Evolutionary conservation across 2,329 filamentous ascomycete species (phyloP), one percentile per base, ranked within the genome.

Genomic region (Paracamarosporium sp.): DNA sequence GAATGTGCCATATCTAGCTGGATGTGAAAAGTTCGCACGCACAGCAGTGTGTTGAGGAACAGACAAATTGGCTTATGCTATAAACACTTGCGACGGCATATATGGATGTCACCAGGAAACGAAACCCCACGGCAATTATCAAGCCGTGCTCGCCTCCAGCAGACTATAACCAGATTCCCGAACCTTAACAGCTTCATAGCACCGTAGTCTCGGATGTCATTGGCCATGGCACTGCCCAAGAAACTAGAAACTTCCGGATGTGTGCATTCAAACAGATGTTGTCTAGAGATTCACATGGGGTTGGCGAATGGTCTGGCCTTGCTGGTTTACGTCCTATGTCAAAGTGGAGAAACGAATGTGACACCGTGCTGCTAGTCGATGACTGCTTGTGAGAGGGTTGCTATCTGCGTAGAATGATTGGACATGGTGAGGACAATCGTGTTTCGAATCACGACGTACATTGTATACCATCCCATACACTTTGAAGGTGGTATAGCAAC

Each of bases 191-290:
- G 30, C 50, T 47, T 24, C 43, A 17, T 20, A 36, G 41, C 50
- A n/a, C 25, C 17, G 11, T 44, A 28, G 20, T n/a, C 25, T 47
- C 24, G 35, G n/a, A 41, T 17, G 17, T 12, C 33, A 59, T 50
- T 56, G 52, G 47, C 27, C 38, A 24, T 4, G 36, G 22, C 33
- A n/a, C 22, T 12, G 30, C 17, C 27, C 5, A 27, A 36, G 20
- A 44, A 24, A 60, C 38, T 63, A 56, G 53, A 61, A 59, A 35
- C 57, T 64, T 66, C 55, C 55, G 53, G 44, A 52, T 56, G 45
- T 55, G 41, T 33, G 31, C 61, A 46, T 59, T 65, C 63, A 71
- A 63, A 69, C 65, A 59, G 61, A 59, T 57, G 28, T 58, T 36
- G 67, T 73, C 41, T 55, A 64, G 52, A 50, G 47, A 60, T 43